Base-by-base conservation (phyloP, 1,284 basidiomycete genomes). In the Tranzscheliella williamsii region DNA sequence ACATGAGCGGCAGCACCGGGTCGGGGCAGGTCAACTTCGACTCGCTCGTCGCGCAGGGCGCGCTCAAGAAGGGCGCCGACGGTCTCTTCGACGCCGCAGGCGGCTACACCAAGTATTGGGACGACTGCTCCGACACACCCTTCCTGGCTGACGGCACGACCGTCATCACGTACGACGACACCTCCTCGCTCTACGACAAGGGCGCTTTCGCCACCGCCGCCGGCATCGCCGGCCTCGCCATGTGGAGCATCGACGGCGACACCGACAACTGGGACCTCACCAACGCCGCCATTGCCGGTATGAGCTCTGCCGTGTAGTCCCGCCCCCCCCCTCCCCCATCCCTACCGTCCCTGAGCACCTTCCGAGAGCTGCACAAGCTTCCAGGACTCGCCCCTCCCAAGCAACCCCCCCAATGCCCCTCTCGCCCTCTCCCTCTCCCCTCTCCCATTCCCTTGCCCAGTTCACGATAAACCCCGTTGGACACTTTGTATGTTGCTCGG, bases 91-190 rank as follows among this genome's bases (percentile, higher is more conserved):
- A 47, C 13, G 67, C 35, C 6, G 41, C 36, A 1, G 42, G 53
- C 16, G 72, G 70, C 1, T 73, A 37, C 33, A 58, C 52, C 16
- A 69, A 64, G 41, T 61, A 72, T 29, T 70, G 70, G 72, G 72
- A 73, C 51, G 51, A 60, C 38, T 72, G 72, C 22, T 66, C 67
- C 20, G 61, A 73, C 34, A 72, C 69, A 2, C 72, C 72, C 2
- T 73, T 43, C 48, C 42, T 73, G 4, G 23, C 47, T 33, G 60
- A 70, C 39, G 70, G 61, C 5, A 31, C 38, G 9, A 43, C 16
- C 16, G 54, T 72, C n/a, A 41, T 73, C 15, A 72, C 62, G 17
- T 73, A 73, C 41, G 72, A 73, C 46, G 72, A 73, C 40, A 57
- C 70, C 3, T 49, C 43, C 16, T 66, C 61, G 15, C 43, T 69